Base-by-base conservation (phyloP, 2,329 filamentous ascomycete genomes). In the Fusarium sp. region DNA sequence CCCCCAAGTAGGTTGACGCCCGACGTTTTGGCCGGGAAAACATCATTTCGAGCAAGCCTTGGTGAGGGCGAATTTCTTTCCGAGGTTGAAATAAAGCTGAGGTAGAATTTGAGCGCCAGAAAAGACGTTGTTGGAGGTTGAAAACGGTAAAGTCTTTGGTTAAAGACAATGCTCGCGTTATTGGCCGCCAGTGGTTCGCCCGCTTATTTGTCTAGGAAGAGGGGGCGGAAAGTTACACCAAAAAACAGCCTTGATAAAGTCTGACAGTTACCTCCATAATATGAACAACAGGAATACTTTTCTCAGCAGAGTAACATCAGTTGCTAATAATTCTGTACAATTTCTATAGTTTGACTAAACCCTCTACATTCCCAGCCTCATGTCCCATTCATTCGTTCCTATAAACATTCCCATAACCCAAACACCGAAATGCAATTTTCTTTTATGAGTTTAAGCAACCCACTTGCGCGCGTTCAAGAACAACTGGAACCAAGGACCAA, bases 401-500 rank as follows among this genome's bases (percentile, higher is more conserved):
- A 9, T 45, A 38, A 63, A 48, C 44, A 49, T 58, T 61, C 51
- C 62, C 48, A 36, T 38, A 45, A 62, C 61, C 65, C 23, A 21
- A 68, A 68, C 65, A 68, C 65, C 65, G 15, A 49, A 56, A 68
- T 45, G 42, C 56, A 58, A 28, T 38, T 39, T 57, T 17, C 56
- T 57, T 61, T 36, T 21, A 23, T 42, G 14, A 19, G 38, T 53
- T 57, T 78, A 88, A 53, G 92, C 92, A 73, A 96, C 91, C 94
- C 94, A 97, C 77, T 89, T 87, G 77, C 94, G 90, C 7, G 92
- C 94, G 76, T 92, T 97, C 82, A 89, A 89, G 82, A 97, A 97
- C 81, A 97, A 85, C 74, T 92, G 86, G 66, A 91, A 84, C 94
- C 94, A 97, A 20, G 94, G 93, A 2, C 93, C 92, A 76, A 90